These are phyloP conservation scores for Bondarzewia mesenterica DNA, from an alignment of 1,284 basidiomycete genomes.

Conservation along the genomic window DNA sequence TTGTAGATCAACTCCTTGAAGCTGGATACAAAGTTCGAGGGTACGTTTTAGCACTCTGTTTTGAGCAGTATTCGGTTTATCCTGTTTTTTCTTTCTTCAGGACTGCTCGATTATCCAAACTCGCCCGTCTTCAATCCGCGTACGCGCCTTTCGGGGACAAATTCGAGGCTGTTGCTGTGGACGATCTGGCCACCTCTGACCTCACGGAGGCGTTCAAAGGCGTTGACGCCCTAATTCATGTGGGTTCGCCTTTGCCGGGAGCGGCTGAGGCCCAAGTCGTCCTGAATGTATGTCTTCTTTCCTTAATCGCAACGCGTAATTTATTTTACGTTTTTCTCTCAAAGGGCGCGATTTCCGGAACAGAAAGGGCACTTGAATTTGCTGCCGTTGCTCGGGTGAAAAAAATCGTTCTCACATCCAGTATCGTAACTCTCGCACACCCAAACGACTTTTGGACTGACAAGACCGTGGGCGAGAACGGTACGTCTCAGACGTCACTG, in stretches of 20 bases:
- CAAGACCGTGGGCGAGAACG: not conserved
- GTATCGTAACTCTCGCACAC: not conserved
- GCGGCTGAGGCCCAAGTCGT: not conserved
- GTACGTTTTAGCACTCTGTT: not conserved
- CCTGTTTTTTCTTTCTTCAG: not conserved
- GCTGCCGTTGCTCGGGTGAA: not conserved
- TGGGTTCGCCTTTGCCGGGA: not conserved
- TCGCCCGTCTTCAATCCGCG: not conserved
- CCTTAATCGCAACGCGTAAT: not conserved
- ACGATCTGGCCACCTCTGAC: conserved; percentile 3
- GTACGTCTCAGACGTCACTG: not conserved
- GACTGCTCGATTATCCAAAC: not conserved
- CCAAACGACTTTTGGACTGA: not conserved
- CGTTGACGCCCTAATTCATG: not conserved
- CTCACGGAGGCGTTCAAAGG: not conserved
- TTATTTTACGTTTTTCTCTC: not conserved
- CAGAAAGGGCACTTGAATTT: not conserved
- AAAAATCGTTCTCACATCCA: not conserved
- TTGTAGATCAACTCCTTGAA: conserved; percentile 2
- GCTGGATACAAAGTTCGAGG: conserved; percentile 2
- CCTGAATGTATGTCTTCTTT: not conserved
- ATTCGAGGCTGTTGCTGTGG: not conserved
- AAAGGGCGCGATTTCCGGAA: not conserved
- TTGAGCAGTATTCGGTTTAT: not conserved
- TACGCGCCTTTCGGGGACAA: not conserved